These are phyloP conservation scores for Yamadazyma songkhlaensis DNA, from an alignment of 1,139 yeast species.

Conservation along the genomic window DNA sequence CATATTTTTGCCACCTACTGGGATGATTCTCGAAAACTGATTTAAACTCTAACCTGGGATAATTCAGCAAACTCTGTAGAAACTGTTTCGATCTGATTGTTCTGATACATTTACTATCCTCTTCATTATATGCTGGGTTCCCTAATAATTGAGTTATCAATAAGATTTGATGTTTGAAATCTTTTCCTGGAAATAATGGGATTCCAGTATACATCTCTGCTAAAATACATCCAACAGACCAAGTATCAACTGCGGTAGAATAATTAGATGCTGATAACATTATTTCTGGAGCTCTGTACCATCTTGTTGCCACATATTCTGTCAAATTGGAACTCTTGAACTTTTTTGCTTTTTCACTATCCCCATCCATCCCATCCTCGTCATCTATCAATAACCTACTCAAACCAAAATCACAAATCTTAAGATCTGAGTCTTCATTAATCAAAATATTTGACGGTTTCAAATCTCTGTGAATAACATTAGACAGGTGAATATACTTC, in stretches of 20 bases:
- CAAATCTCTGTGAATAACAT: slow-evolving; percentile 39
- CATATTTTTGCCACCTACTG: slow-evolving; percentile 16
- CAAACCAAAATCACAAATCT: slow-evolving; percentile 56
- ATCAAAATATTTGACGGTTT: slow-evolving; percentile 39
- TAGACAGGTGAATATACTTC: slow-evolving; percentile 61
- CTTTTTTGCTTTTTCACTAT: slow-evolving; percentile 9
- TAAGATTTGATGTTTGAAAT: slow-evolving; percentile 64
- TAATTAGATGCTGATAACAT: slow-evolving; percentile 70
- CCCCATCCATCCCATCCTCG: slow-evolving; percentile 14
- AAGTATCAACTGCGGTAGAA: slow-evolving; percentile 69
- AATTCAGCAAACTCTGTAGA: slow-evolving; percentile 51
- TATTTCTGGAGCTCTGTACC: slow-evolving; percentile 81
- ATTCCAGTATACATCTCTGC: slow-evolving; percentile 62
- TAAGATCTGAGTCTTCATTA: slow-evolving; percentile 36
- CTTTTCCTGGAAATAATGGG: slow-evolving; percentile 80
- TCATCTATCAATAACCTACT: slow-evolving; percentile 28
- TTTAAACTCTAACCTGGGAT: slow-evolving; percentile 7
- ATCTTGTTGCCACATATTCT: slow-evolving; percentile 75
- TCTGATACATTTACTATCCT: slow-evolving; percentile 54
- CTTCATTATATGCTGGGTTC: slow-evolving; percentile 49
- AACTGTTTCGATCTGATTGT: slow-evolving; percentile 63
- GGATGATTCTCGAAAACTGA: slow-evolving; percentile 18
- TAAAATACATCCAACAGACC: slow-evolving; percentile 79
- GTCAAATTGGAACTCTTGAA: slow-evolving; percentile 42
- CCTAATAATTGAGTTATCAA: slow-evolving; percentile 63